Evolutionary conservation across 257 asterid genomes (phyloP).

Genomic region (Rhazya stricta): DNA sequence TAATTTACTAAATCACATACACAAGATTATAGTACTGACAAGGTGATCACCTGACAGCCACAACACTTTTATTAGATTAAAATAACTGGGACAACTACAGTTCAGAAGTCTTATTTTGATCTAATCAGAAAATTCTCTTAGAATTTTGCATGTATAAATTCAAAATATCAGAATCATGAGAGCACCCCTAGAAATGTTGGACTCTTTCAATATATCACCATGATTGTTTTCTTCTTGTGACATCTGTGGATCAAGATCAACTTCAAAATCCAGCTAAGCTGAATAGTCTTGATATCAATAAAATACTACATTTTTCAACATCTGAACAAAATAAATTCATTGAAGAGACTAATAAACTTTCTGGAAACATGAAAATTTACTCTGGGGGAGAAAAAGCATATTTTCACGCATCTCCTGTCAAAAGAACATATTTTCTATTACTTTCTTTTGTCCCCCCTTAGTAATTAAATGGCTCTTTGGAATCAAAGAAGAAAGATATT

Average conservation of each 20-base stretch:
- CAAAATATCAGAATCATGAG: neutral
- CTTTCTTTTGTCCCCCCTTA: neutral
- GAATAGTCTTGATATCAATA: neutral
- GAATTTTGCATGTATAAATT: neutral
- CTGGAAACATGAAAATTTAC: neutral
- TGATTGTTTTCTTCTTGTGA: neutral
- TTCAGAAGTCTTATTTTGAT: neutral
- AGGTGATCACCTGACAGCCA: neutral
- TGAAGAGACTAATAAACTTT: neutral
- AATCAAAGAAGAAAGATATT: constrained; percentile 5
- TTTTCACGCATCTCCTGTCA: neutral
- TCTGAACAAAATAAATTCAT: neutral
- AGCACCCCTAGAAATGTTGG: neutral
- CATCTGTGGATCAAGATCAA: neutral
- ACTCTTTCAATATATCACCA: neutral
- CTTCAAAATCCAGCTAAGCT: neutral
- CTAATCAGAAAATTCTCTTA: neutral
- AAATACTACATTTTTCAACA: neutral
- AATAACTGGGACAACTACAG: neutral
- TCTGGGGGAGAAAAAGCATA: neutral
- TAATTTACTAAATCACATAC: neutral
- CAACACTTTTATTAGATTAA: neutral
- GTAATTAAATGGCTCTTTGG: neutral
- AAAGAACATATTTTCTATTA: neutral
- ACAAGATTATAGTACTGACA: neutral